Percentiles rank a stretch among this genome's conserved stretches.
phyloP scores from a whole-genome alignment of 495 filamentous ascomycete genomes.

The Penicillium silybi region DNA sequence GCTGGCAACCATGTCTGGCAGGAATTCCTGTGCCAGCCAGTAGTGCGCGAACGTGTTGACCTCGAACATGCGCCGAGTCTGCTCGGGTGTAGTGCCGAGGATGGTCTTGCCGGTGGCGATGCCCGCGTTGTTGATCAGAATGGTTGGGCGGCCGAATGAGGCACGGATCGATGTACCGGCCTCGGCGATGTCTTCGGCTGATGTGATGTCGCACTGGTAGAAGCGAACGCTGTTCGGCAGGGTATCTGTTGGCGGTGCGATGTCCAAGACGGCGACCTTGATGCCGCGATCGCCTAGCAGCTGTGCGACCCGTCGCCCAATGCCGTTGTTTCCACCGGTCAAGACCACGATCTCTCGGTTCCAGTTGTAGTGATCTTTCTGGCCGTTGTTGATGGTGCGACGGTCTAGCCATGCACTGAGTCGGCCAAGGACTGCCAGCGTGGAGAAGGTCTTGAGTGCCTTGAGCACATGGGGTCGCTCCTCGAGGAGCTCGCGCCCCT shows the following conservation, averaged over 20 bases:
- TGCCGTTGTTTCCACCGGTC: slow-evolving; percentile 67
- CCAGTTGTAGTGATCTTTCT: slow-evolving; percentile 62
- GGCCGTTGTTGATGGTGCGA: slow-evolving; percentile 58
- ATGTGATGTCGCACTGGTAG: slow-evolving; percentile 64
- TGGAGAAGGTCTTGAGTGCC: slow-evolving; percentile 21
- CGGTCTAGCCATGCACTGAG: slow-evolving; percentile 49
- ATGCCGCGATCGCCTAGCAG: slow-evolving; percentile 54
- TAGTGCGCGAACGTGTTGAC: slow-evolving; percentile 71
- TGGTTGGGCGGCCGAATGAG: slow-evolving; percentile 58
- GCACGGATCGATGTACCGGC: slow-evolving; percentile 48
- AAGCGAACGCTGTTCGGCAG: slow-evolving; percentile 52
- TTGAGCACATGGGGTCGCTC: slow-evolving; percentile 37
- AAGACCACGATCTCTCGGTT: slow-evolving; percentile 64
- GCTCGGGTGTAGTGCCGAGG: slow-evolving; percentile 50
- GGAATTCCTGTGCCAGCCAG: slow-evolving; percentile 60
- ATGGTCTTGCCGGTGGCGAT: slow-evolving; percentile 58
- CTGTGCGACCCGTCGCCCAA: slow-evolving; percentile 59
- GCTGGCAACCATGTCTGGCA: slow-evolving; percentile 56
- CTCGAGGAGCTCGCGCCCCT: slow-evolving; percentile 48
- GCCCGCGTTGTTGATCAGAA: slow-evolving; percentile 76
- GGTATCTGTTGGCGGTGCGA: slow-evolving; percentile 54
- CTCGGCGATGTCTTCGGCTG: slow-evolving; percentile 40
- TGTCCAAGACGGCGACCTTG: slow-evolving; percentile 67
- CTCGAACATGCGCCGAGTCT: slow-evolving; percentile 62
- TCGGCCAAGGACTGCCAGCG: slow-evolving; percentile 45